Evolutionary conservation across 257 asterid genomes (phyloP), one percentile per base, ranked within the genome.

Genomic region (Thymus quinquecostatus): DNA sequence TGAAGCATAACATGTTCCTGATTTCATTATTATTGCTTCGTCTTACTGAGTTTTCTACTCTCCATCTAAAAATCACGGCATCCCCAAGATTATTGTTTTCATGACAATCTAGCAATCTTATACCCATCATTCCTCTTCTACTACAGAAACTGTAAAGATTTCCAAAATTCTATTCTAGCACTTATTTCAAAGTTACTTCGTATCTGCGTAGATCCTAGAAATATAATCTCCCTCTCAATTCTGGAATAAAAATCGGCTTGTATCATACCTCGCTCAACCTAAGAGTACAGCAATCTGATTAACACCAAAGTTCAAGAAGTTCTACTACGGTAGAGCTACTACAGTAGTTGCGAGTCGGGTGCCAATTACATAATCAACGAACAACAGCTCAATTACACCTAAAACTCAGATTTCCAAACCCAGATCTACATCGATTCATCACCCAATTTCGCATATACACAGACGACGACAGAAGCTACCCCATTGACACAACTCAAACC

Each of bases 391-490:
- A 1, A 59, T 5, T 49, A 27, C n/a, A 28, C 69, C 13, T 33
- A 14, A 59, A 60, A 60, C 66, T 30, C 73, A 80, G 58, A 30
- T 68, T 64, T 41, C 67, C 62, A 73, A 70, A 66, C 48, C 72
- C 65, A 80, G 85, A 85, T 80, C 86, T 80, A 64, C 80, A 73
- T 69, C 72, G 62, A 38, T 66, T 51, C 13, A 8, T 63, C 67
- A 41, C 60, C 75, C 40, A 67, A 61, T 47, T 60, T 44, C 32
- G 5, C 74, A 50, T 36, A 50, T 0, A 68, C 12, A 32, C 48
- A 2, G 27, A 11, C 6, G 5, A 27, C 60, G 10, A 62, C 8
- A 34, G 21, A 63, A 29, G n/a, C 4, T 57, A 66, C 51, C 44
- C 4, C 32, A 64, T 30, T 62, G 43, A 41, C 61, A 78, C 4